phyloP scores from a whole-genome alignment of 257 asterid genomes.

The Solanum okadae region DNA sequence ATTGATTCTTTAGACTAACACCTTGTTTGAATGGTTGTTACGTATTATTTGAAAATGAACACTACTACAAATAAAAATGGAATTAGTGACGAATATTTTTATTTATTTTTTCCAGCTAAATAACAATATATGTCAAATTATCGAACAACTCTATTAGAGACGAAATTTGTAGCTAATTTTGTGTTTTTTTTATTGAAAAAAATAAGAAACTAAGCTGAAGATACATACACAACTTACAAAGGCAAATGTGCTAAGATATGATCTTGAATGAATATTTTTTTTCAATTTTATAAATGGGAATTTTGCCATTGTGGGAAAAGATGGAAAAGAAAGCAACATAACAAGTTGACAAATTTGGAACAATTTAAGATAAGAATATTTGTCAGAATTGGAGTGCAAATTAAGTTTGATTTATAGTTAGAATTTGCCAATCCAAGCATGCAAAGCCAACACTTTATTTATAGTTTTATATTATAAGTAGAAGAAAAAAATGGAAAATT shows the following conservation, averaged over 20 bases:
- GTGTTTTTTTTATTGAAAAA: neutral
- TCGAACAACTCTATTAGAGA: neutral
- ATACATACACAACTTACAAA: neutral
- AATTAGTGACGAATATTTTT: neutral
- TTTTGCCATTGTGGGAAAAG: neutral
- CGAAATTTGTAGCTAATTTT: neutral
- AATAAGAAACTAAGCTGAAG: neutral
- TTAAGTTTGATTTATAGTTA: neutral
- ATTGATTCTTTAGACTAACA: neutral
- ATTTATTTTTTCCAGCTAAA: too few relatives aligned
- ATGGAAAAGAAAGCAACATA: neutral
- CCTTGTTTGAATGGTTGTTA: too few relatives aligned
- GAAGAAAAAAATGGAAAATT: neutral
- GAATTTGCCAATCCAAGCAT: neutral
- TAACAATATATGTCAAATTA: neutral
- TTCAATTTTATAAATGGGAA: neutral
- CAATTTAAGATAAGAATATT: neutral
- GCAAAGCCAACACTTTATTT: neutral
- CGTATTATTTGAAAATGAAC: neutral
- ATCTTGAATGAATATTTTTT: neutral
- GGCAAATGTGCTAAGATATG: neutral
- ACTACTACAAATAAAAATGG: neutral
- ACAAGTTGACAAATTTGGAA: neutral
- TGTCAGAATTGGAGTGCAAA: neutral
- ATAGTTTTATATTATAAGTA: neutral